These are phyloP conservation scores for Aquilaria agallochum DNA, from an alignment of 441 rosid genomes.

Conservation along the genomic window DNA sequence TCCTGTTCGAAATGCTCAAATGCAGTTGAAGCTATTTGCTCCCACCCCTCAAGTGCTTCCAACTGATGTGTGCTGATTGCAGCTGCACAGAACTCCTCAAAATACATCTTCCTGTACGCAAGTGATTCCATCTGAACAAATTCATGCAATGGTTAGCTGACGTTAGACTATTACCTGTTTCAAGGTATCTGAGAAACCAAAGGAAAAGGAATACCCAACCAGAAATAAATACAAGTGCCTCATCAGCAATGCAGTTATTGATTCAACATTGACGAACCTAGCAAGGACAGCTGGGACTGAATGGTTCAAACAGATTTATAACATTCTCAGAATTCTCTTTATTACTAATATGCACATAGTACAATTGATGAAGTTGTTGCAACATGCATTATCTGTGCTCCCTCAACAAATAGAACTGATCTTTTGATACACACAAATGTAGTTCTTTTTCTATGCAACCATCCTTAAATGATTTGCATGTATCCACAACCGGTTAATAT, in stretches of 20 bases:
- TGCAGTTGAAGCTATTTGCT: slow-evolving; percentile 64
- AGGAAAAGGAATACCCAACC: neutral
- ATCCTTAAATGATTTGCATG: no score
- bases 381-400: no score
- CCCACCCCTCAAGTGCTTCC: slow-evolving; percentile 90
- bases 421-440: no score
- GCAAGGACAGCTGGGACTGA: no score
- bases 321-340: neutral
- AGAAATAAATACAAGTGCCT: no score
- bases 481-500: no score
- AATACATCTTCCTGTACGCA: slow-evolving; percentile 75
- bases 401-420: no score
- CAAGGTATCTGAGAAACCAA: neutral
- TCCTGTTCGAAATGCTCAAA: slow-evolving; percentile 81
- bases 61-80: slow-evolving; percentile 79
- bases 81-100: slow-evolving; percentile 93
- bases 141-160: slow-evolving; percentile 4
- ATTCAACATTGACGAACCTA: no score
- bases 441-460: no score
- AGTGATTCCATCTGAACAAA: slow-evolving; percentile 72
- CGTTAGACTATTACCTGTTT: neutral
- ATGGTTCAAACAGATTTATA: neutral
- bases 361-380: no score
- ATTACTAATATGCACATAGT: no score
- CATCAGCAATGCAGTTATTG: no score